Evolutionary conservation across 768 basidiomycete genomes (phyloP), one percentile per base, ranked within the genome.

Genomic region (Lepiota venenata): DNA sequence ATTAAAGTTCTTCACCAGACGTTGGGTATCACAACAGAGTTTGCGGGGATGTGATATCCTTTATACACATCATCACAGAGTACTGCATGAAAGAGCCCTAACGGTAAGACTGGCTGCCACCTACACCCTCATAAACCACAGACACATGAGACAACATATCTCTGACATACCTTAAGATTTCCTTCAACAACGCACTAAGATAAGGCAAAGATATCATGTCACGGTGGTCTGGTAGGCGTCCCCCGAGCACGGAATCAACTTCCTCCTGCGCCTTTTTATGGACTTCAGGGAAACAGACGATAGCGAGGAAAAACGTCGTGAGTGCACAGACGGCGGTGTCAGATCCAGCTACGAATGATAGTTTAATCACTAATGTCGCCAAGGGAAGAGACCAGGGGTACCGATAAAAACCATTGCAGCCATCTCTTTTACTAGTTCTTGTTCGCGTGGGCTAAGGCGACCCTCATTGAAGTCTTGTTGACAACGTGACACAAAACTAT

Each of bases 371-470:
- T 41, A 20, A 14, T 4, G 18, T 25, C 16, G n/a, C 15, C 4
- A n/a, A 44, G 43, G 22, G 25, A 29, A n/a, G n/a, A 4, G 25
- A 1, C 7, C 15, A 8, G 10, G 1, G 10, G 32, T 6, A 59
- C 62, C 62, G 20, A 56, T 51, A 46, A 63, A 63, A 58, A 61
- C 51, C 35, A 35, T 55, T 1, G 44, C 62, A 25, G 60, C 62
- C 35, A 56, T 58, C 8, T 61, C 60, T 18, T 53, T 58, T 32
- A 32, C 32, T 3, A 32, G 32, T 8, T 32, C 10, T 9, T 11
- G 32, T 32, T 32, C 32, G 32, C 9, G 3, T 32, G 32, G 32
- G 10, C 4, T 32, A 32, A 32, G 32, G 32, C 8, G 32, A 1
- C 45, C 50, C 14, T 58, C 56, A 12, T 56, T 52, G 35, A 63